Percentiles rank a stretch among this genome's conserved stretches.
These are phyloP conservation scores for Curvularia eragrostidis DNA, from an alignment of 2,329 filamentous ascomycete species.

Conservation along the genomic window DNA sequence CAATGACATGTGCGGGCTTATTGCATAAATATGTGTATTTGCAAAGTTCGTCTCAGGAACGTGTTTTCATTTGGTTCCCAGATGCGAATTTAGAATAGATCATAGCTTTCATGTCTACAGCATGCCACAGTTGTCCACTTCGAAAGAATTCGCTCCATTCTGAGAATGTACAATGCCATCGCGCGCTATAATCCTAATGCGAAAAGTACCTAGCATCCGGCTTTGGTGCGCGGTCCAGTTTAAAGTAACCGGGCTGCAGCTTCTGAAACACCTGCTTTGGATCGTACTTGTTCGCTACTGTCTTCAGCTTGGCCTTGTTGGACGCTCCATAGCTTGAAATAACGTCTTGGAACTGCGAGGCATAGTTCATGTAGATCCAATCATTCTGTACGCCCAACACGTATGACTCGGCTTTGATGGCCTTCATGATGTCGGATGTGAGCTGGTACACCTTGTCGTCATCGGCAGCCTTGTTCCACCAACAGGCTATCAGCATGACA, in stretches of 20 bases:
- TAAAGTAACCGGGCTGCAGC: conserved; percentile 54
- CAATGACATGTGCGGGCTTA: neutral
- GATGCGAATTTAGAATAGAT: no score
- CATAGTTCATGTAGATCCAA: conserved; percentile 59
- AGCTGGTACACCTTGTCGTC: conserved; percentile 23
- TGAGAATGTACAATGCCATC: no score
- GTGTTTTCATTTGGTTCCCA: no score
- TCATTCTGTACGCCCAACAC: conserved; percentile 18
- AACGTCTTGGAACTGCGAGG: conserved; percentile 53
- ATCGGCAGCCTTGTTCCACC: conserved; percentile 25
- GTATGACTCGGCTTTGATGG: conserved; percentile 17
- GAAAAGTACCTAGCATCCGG: conserved; percentile 9
- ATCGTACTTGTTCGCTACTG: conserved; percentile 51
- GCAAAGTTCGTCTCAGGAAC: no score
- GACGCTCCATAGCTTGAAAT: conserved; percentile 51
- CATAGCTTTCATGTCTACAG: no score
- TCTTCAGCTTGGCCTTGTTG: conserved; percentile 39
- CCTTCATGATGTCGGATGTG: conserved; percentile 16
- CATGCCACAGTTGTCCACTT: no score
- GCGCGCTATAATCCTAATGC: neutral
- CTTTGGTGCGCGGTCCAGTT: conserved; percentile 38
- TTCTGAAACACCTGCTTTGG: conserved; percentile 51
- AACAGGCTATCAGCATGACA: conserved; percentile 26
- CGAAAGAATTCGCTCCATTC: no score
- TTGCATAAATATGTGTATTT: neutral